A percentile compares a stretch with the other conserved stretches of the same genome.
These are phyloP conservation scores for Aspergillus flavus DNA, from an alignment of 2,329 filamentous ascomycete species.

Conservation along the genomic window DNA sequence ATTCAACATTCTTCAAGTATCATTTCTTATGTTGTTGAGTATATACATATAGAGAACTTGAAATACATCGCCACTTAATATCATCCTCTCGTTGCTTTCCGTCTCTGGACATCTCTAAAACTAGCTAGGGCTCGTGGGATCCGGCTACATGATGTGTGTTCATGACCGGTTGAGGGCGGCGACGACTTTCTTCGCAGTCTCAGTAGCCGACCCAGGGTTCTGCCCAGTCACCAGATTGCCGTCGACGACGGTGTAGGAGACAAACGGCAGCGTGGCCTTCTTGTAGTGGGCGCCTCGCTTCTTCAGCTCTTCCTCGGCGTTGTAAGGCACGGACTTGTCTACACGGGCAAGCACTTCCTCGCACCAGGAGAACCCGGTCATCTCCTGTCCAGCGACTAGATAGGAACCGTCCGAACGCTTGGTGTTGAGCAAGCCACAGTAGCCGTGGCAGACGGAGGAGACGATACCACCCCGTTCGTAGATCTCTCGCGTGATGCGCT, in stretches of 20 bases:
- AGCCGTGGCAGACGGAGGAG: neutral
- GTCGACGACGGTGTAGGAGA: neutral
- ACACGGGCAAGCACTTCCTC: neutral
- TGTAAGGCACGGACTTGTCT: neutral
- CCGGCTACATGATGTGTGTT: neutral
- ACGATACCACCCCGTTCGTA: too few species aligned
- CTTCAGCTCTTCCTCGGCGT: neutral
- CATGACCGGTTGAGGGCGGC: neutral
- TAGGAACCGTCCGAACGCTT: neutral
- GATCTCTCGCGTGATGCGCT: too few species aligned
- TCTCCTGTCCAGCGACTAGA: neutral
- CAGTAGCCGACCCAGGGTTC: neutral
- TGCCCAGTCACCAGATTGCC: neutral
- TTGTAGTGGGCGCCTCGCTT: neutral
- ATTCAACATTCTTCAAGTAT: neutral
- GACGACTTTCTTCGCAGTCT: neutral
- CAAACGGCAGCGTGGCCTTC: neutral
- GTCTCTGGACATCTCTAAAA: neutral
- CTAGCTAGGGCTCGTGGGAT: neutral
- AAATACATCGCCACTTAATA: neutral
- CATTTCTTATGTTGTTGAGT: neutral
- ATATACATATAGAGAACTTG: neutral
- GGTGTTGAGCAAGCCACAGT: neutral
- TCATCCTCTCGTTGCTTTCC: neutral
- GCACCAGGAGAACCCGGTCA: neutral